phyloP scores from a whole-genome alignment of 225 moss, liverwort and hornwort species.

The Takakia lepidozioides region DNA sequence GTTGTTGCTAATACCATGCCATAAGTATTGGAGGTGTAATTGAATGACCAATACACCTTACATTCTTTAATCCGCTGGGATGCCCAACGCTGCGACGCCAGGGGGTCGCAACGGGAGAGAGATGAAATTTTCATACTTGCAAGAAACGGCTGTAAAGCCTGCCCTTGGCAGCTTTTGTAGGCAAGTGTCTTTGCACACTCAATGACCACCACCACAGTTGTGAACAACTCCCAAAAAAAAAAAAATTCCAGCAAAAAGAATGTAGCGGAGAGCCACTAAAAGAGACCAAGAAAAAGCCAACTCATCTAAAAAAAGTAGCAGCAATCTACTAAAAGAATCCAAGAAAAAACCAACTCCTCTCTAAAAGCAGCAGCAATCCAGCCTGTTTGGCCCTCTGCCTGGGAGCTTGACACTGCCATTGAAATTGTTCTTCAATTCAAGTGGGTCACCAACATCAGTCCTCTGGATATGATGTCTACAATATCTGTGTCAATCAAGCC shows the following conservation, averaged over 20 bases:
- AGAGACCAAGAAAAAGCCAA: constrained; percentile 51
- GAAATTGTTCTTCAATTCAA: no score
- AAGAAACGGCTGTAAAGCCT: constrained; percentile 52
- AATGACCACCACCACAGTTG: constrained; percentile 56
- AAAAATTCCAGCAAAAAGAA: constrained; percentile 58
- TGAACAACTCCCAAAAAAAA: constrained; percentile 56
- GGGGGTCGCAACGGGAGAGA: background rate
- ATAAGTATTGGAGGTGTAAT: no score
- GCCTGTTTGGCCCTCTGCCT: constrained; percentile 18
- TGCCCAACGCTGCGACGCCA: no score
- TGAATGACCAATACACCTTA: no score
- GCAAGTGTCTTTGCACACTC: constrained; percentile 58
- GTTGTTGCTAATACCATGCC: no score
- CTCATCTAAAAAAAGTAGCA: no score
- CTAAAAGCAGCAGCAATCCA: constrained; percentile 65
- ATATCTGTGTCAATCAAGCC: no score
- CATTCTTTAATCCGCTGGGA: no score
- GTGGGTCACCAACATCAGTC: no score
- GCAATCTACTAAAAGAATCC: no score
- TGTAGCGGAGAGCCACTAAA: constrained; percentile 48
- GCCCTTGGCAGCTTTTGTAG: constrained; percentile 28
- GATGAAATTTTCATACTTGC: no score
- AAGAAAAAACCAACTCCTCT: constrained; percentile 86
- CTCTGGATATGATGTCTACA: no score
- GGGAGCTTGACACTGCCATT: constrained; percentile 35